Evolutionary conservation across 1,284 basidiomycete genomes (phyloP).

Genomic region (Xanthoconium separans): DNA sequence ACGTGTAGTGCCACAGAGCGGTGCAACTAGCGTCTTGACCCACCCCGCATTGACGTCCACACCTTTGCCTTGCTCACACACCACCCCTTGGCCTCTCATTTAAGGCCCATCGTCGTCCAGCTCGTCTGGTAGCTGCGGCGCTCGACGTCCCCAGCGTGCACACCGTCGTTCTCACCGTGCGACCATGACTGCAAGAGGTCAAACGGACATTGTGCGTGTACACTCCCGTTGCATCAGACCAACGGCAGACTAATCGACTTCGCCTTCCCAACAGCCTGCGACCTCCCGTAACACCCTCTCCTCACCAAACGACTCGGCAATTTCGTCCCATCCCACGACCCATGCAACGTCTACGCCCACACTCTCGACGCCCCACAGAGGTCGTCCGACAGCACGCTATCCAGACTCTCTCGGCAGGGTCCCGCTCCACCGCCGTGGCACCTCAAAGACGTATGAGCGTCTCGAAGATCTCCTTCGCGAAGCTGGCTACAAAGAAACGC

Average conservation of each 20-base stretch:
- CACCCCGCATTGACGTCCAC: no score
- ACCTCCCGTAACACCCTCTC: conserved; percentile 7
- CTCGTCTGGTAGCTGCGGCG: no score
- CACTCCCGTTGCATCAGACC: background rate
- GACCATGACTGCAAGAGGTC: conserved; percentile 21
- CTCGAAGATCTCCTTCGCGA: conserved; percentile 81
- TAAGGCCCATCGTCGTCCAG: no score
- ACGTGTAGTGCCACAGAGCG: no score
- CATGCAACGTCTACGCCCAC: conserved; percentile 3
- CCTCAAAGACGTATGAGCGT: conserved; percentile 74
- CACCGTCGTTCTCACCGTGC: background rate
- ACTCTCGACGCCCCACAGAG: conserved; percentile 41
- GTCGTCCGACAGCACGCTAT: conserved; percentile 46
- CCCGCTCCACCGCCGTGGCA: conserved; percentile 71
- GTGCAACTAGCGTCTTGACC: no score
- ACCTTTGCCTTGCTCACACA: no score
- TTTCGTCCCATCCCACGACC: conserved; percentile 13
- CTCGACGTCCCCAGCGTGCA: background rate
- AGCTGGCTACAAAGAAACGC: conserved; percentile 87
- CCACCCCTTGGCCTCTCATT: no score
- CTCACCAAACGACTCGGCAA: conserved; percentile 8
- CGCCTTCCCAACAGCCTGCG: conserved; percentile 11
- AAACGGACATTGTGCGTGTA: conserved; percentile 19
- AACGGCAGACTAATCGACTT: conserved; percentile 14
- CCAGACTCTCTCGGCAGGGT: conserved; percentile 56